phyloP scores from a whole-genome alignment of 2,329 filamentous ascomycete genomes.

The Calycina marina region DNA sequence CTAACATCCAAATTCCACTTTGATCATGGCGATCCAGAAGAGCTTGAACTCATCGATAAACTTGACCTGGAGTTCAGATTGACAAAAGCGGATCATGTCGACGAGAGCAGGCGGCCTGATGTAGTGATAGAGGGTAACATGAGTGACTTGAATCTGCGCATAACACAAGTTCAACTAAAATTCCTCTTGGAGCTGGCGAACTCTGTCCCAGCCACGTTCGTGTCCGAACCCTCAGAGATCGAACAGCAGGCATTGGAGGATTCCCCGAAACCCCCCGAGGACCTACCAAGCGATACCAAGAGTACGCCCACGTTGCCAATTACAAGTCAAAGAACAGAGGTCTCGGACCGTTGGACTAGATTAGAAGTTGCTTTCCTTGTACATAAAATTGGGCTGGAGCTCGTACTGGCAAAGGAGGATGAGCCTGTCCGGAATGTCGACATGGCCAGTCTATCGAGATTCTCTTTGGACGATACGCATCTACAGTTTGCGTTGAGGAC shows the following conservation, averaged over 20 bases:
- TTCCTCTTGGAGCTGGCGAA: constrained; percentile 78
- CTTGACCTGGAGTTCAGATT: constrained; percentile 90
- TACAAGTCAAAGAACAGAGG: constrained; percentile 56
- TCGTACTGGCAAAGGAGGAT: constrained; percentile 63
- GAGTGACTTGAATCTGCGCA: constrained; percentile 79
- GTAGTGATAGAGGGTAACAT: constrained; percentile 83
- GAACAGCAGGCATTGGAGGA: constrained; percentile 64
- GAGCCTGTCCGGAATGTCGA: constrained; percentile 67
- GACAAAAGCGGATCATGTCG: constrained; percentile 75
- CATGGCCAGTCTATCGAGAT: constrained; percentile 74
- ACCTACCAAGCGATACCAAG: constrained; percentile 12
- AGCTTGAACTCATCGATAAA: constrained; percentile 92
- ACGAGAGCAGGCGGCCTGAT: constrained; percentile 67
- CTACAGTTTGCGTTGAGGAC: constrained; percentile 88
- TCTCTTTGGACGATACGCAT: constrained; percentile 84
- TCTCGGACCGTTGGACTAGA: constrained; percentile 72
- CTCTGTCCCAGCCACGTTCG: constrained; percentile 78
- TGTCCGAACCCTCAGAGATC: constrained; percentile 53
- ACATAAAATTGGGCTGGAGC: constrained; percentile 73
- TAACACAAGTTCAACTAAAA: constrained; percentile 84
- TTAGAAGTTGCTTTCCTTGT: constrained; percentile 85
- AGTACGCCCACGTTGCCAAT: constrained; percentile 31
- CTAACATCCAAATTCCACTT: constrained; percentile 86
- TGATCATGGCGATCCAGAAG: constrained; percentile 54
- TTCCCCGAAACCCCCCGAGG: constrained; percentile 37